A percentile compares a stretch with the other conserved stretches of the same genome.
These are phyloP conservation scores for Coemansia javaensis DNA, from an alignment of 192 early-diverging fungal species.

Conservation along the genomic window DNA sequence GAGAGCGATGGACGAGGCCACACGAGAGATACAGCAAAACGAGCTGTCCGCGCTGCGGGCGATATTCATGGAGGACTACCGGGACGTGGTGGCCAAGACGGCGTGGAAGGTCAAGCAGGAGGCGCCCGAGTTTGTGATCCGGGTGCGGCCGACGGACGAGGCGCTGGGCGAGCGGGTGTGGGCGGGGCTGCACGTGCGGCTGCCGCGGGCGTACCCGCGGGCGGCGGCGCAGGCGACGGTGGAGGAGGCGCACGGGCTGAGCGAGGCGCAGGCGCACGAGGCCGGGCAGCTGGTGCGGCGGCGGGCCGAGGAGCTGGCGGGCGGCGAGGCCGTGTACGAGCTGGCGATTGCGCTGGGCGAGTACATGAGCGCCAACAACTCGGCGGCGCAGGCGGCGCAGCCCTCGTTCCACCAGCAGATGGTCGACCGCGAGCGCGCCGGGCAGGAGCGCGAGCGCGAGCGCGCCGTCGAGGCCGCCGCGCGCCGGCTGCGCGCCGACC, in stretches of 20 bases:
- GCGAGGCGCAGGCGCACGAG: conserved; percentile 47
- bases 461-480: conserved; percentile 11
- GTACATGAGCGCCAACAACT: conserved; percentile 56
- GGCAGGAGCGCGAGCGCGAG: conserved; percentile 18
- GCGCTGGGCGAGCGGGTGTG: conserved; percentile 22
- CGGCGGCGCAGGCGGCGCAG: conserved; percentile 47
- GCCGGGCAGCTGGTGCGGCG: conserved; percentile 31
- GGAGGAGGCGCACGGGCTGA: conserved; percentile 52
- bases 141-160: conserved; percentile 27
- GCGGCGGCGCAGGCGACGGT: conserved; percentile 56
- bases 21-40: conserved; percentile 58
- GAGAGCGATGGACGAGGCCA: conserved; percentile 29
- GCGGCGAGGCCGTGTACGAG: conserved; percentile 67
- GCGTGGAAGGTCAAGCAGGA: conserved; percentile 44
- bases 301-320: conserved; percentile 41
- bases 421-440: conserved; percentile 38
- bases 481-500: conserved; percentile 11
- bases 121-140: conserved; percentile 36
- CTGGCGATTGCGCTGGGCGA: conserved; percentile 55
- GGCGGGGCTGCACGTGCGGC: conserved; percentile 30
- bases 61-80: conserved; percentile 52
- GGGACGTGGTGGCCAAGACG: conserved; percentile 29
- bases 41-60: conserved; percentile 67
- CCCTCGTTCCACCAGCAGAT: conserved; percentile 49
- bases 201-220: conserved; percentile 66